These are phyloP conservation scores for Clathrospora elynae DNA, from an alignment of 2,329 filamentous ascomycete species.

Conservation along the genomic window DNA sequence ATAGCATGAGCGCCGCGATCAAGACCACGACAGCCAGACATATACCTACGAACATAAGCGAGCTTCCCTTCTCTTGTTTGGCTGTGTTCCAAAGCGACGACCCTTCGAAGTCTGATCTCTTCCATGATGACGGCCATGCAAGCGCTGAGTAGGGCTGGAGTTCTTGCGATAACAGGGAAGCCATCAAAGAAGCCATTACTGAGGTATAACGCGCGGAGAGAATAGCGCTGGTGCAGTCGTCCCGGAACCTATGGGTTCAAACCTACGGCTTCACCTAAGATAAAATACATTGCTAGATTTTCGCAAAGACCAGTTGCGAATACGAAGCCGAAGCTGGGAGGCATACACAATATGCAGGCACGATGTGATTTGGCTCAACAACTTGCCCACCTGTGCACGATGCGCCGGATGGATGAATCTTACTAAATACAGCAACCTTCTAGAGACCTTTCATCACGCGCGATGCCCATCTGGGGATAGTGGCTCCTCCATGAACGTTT, in stretches of 20 bases:
- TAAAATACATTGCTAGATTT: not conserved
- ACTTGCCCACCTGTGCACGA: no score
- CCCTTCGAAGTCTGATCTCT: no score
- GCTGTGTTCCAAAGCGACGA: no score
- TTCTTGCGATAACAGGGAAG: no score
- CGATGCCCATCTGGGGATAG: not conserved
- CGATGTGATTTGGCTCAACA: constrained; percentile 4
- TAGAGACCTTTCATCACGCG: not conserved
- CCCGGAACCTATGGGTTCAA: no score
- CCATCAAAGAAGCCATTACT: no score
- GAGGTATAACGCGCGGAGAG: no score
- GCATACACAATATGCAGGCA: constrained; percentile 6
- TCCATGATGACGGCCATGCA: no score
- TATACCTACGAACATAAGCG: constrained; percentile 7
- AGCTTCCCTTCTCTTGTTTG: not conserved
- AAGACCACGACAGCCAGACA: constrained; percentile 1
- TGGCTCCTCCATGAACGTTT: not conserved
- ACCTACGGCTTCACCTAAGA: no score
- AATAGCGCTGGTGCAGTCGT: no score
- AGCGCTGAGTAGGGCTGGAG: no score
- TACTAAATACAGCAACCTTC: not conserved
- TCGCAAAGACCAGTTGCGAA: constrained; percentile 1
- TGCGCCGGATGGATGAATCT: not conserved
- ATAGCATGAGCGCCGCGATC: constrained; percentile 6
- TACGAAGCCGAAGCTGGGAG: constrained; percentile 10